Conservation (phyloP, 805 yeast genomes). For the Priceomyces haplophilus region DNA sequence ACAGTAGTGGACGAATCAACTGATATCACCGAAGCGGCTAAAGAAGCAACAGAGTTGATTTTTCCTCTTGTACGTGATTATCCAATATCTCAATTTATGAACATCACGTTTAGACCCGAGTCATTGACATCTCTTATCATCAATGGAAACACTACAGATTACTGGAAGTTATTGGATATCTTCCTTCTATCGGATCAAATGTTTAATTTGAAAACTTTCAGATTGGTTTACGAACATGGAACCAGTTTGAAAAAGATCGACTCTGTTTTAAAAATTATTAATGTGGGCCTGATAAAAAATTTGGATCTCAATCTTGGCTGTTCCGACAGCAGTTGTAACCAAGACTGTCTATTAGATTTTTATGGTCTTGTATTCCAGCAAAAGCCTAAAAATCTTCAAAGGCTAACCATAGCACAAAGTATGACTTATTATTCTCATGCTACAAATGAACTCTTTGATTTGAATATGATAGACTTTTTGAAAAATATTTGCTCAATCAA, state of each 20-base stretch:
- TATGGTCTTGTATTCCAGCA: conserved; percentile 32
- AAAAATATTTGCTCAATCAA: conserved; percentile 7
- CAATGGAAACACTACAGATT: conserved; percentile 10
- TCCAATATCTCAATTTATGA: neutral
- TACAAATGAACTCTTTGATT: conserved; percentile 40
- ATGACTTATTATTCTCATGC: conserved; percentile 28
- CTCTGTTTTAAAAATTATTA: conserved; percentile 14
- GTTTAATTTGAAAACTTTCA: conserved; percentile 19
- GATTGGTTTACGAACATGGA: conserved; percentile 21
- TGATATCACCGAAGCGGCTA: conserved; percentile 5
- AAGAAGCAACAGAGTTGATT: neutral
- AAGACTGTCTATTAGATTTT: conserved; percentile 45
- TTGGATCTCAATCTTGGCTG: conserved; percentile 58
- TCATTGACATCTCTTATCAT: conserved; percentile 15
- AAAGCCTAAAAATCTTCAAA: conserved; percentile 29
- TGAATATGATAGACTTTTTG: conserved; percentile 42
- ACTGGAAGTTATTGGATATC: conserved; percentile 16
- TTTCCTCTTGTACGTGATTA: neutral
- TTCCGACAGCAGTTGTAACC: conserved; percentile 35
- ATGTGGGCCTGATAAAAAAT: conserved; percentile 17
- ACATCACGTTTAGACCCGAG: no score
- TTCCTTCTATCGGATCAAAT: neutral
- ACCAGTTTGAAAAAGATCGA: conserved; percentile 8
- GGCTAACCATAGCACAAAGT: conserved; percentile 32
- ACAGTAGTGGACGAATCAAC: conserved; percentile 18